These are phyloP conservation scores for Lachnellula subtilissima DNA, from an alignment of 2,329 filamentous ascomycete species.

Conservation along the genomic window DNA sequence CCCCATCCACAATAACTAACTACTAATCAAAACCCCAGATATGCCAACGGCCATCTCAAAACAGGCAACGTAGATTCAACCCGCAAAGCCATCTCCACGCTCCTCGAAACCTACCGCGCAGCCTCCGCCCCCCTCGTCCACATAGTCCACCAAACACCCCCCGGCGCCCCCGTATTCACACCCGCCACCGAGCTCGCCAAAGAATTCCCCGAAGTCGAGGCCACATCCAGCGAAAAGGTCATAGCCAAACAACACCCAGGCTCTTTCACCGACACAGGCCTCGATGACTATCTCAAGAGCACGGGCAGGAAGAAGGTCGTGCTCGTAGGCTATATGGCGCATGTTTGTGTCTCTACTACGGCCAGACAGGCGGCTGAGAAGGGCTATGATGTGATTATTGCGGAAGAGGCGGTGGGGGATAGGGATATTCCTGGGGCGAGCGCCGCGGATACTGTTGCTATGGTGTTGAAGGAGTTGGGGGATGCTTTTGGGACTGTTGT, in stretches of 20 bases:
- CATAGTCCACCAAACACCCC: constrained; percentile 55
- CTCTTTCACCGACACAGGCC: constrained; percentile 55
- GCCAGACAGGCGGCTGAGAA: constrained; percentile 55
- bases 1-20: neutral
- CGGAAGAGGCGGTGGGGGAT: constrained; percentile 59
- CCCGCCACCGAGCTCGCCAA: constrained; percentile 54
- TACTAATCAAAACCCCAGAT: constrained; percentile 21
- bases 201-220: constrained; percentile 55
- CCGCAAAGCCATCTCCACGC: constrained; percentile 49
- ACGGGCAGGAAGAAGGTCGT: constrained; percentile 56
- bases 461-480: constrained; percentile 52
- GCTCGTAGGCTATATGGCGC: constrained; percentile 57
- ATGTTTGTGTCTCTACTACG: constrained; percentile 61
- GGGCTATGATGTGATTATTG: constrained; percentile 60
- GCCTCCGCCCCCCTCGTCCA: constrained; percentile 52
- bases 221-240: constrained; percentile 48
- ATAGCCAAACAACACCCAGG: constrained; percentile 55
- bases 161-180: constrained; percentile 62
- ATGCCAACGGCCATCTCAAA: constrained; percentile 50
- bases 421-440: constrained; percentile 56
- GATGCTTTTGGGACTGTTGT: constrained; percentile 62
- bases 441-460: constrained; percentile 47
- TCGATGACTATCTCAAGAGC: constrained; percentile 50
- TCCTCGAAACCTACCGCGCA: constrained; percentile 57
- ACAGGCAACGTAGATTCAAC: constrained; percentile 49